A percentile compares a stretch with the other conserved stretches of the same genome.
Conservation (phyloP, 2,329 filamentous ascomycete species). For the Phaeosphaeria sp. region DNA sequence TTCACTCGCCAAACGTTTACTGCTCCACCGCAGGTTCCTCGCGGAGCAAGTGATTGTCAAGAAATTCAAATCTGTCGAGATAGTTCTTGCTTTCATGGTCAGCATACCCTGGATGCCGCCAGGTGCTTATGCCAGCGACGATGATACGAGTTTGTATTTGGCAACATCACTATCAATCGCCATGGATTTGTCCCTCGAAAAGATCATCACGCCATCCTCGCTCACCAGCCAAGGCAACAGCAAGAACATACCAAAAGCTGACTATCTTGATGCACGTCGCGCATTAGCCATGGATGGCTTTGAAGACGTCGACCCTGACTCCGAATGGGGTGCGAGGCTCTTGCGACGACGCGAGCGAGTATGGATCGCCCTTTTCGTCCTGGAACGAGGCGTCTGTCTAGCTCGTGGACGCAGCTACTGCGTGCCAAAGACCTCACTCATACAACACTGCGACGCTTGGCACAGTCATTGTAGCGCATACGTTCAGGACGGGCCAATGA, state of each 20-base stretch:
- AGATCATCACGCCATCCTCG: constrained; percentile 67
- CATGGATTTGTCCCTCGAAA: constrained; percentile 73
- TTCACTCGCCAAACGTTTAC: constrained; percentile 70
- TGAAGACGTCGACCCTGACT: constrained; percentile 65
- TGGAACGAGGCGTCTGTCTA: constrained; percentile 75
- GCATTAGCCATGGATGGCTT: constrained; percentile 74
- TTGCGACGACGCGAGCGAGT: constrained; percentile 71
- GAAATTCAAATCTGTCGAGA: constrained; percentile 73
- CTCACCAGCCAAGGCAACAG: constrained; percentile 55
- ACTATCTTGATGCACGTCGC: constrained; percentile 71
- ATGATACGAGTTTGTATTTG: constrained; percentile 75
- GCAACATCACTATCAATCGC: constrained; percentile 74
- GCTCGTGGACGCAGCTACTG: constrained; percentile 73
- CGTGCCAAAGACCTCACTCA: constrained; percentile 69
- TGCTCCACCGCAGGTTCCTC: constrained; percentile 68
- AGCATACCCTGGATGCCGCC: constrained; percentile 79
- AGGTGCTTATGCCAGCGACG: constrained; percentile 70
- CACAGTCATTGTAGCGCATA: constrained; percentile 69
- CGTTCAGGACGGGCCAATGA: constrained; percentile 72
- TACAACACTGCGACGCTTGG: constrained; percentile 74
- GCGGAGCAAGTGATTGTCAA: constrained; percentile 67
- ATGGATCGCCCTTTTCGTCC: constrained; percentile 75
- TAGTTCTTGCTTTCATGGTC: constrained; percentile 76
- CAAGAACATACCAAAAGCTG: constrained; percentile 65
- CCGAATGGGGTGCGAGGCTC: constrained; percentile 66